Evolutionary conservation across 495 filamentous ascomycete genomes (phyloP), one percentile per base, ranked within the genome.

Genomic region (Cairneyella variabilis): DNA sequence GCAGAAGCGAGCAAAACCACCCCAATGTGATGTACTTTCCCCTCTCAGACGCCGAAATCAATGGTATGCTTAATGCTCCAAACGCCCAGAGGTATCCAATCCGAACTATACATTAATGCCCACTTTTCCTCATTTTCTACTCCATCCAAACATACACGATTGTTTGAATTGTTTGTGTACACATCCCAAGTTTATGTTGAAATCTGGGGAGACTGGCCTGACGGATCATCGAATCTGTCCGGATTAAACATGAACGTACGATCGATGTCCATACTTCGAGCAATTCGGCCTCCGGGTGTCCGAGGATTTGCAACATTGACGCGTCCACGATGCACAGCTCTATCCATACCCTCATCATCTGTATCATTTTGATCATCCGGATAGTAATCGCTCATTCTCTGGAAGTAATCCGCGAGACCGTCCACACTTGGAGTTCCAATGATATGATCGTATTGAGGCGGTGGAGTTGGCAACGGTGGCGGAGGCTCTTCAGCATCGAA

Each of bases 401-500:
- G 77, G 63, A 98, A 98, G 62, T 98, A 98, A 60, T 96, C 93
- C 1, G 91, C 89, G 12, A 98, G 71, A 0, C 89, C 83, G 51
- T 88, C 86, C n/a, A 83, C 78, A 48, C 83, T 83, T n/a, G 80
- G 80, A 50, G 89, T 78, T 32, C 85, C 87, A n/a, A 96, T 82
- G 45, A 97, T 86, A 22, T 74, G 73, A 16, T 91, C 89, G 57
- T 98, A 98, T 47, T 86, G 83, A 0, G 93, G 93, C 2, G 93
- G 93, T 1, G 91, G 91, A 0, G 91, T 95, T 49, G 89, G 68
- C 28, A 93, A 65, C 2, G 85, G 85, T 40, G 88, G 95, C 2
- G 92, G 91, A n/a, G 92, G 87, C 14, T 84, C 78, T 8, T 95
- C 86, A 16, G 87, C 88, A 51, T 96, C 88, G 59, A 97, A 98